These are phyloP conservation scores for Ajuga chamaepitys DNA, from an alignment of 257 asterid genomes.

Conservation along the genomic window DNA sequence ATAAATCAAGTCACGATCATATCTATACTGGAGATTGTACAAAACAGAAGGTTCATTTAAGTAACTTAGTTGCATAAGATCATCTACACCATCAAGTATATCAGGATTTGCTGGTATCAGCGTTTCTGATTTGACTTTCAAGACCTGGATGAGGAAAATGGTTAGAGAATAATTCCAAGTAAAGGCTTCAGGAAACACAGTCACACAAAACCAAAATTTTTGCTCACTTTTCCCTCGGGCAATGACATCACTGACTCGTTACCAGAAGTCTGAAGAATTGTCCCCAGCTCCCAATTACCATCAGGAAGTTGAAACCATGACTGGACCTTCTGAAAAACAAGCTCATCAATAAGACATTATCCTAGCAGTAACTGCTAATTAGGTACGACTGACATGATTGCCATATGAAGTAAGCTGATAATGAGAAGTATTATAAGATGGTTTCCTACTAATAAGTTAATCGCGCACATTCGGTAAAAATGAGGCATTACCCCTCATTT, in stretches of 20 bases:
- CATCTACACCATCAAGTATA: conserved; percentile 96
- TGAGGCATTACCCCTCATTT: not conserved
- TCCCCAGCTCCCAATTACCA: conserved; percentile 94
- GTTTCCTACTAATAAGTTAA: not conserved
- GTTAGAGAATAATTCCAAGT: conserved; percentile 10
- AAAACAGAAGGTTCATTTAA: conserved; percentile 92
- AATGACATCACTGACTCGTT: conserved; percentile 63
- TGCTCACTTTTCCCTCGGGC: conserved; percentile 72
- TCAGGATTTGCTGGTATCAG: conserved; percentile 89
- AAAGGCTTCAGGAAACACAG: conserved; percentile 6
- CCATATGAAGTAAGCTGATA: not conserved
- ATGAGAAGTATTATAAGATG: not conserved
- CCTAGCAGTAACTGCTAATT: not conserved
- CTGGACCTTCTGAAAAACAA: conserved; percentile 59
- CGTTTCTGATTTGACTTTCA: conserved; percentile 61
- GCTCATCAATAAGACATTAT: not conserved
- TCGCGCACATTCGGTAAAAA: not conserved
- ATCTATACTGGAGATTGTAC: conserved; percentile 89
- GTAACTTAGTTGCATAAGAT: conserved; percentile 96
- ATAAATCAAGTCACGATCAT: conserved; percentile 71
- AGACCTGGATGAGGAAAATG: conserved; percentile 38
- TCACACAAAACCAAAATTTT: not conserved
- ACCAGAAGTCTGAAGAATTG: conserved; percentile 59
- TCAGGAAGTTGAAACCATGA: conserved; percentile 87
- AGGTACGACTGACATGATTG: not conserved